Evolutionary conservation across 495 filamentous ascomycete species (phyloP), one percentile per base, ranked within the genome.

Genomic region (Eremomyces bilateralis): DNA sequence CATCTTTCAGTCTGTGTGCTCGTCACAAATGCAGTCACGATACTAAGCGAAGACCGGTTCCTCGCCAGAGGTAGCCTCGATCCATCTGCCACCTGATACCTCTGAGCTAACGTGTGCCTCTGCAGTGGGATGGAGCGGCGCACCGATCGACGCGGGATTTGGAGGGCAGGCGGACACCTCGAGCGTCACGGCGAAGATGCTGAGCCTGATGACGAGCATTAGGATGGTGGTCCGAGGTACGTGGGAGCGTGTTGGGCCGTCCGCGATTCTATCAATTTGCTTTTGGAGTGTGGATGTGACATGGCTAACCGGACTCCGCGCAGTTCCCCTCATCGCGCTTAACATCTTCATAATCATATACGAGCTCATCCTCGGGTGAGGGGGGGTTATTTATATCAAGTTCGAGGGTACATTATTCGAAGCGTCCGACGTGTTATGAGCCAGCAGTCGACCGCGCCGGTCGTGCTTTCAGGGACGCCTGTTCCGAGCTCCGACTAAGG

Each of bases 1-100:
- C 30, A 6, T 10, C 16, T 20, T 35, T 38, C 21, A 88, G 81
- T 80, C 34, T 63, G 68, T 38, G 59, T 91, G 51, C 77, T 97
- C 49, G 66, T 95, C 51, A 70, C 84, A 50, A 97, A 97, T 59
- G 80, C 80, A 27, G 80, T 95, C 51, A 80, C 83, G 34, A 73
- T 97, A 56, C 74, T 95, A 33, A 93, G 83, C 47, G 85, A 97
- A 69, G 88, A 97, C 60, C 73, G 90, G 20, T 97, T 97, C 54
- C 74, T 97, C 33, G 88, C 90, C 33, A 71, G 90, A 46, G 88
- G 82, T 91, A 75, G 45, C 71, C 59, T 27, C 33, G 21, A 31
- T 32, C 33, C 24, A 33, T 29, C 19, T 24, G 17, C 35, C 36
- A 17, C 27, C 8, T 27, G 24, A 27, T 27, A 13, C 24, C 13